Conservation (phyloP, 2,329 filamentous ascomycete genomes). For the Monilinia laxa region DNA sequence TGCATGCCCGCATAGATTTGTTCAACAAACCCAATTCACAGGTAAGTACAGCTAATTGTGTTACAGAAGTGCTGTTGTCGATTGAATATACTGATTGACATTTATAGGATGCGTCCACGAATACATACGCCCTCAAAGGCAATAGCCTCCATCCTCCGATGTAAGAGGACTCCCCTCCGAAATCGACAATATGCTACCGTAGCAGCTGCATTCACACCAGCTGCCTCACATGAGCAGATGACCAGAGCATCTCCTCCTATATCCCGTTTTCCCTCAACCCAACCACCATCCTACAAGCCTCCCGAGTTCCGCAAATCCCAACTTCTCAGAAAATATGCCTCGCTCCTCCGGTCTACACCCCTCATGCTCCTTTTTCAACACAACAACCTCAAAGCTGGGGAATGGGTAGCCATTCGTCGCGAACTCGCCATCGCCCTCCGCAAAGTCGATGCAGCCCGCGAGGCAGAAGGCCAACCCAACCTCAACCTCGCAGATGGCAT, state of each 20-base stretch:
- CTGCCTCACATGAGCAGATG: slow-evolving; percentile 52
- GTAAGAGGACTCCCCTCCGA: slow-evolving; percentile 41
- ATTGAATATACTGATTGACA: slow-evolving; percentile 5
- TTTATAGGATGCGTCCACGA: slow-evolving; percentile 52
- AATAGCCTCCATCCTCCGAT: slow-evolving; percentile 38
- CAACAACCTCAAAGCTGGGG: slow-evolving; percentile 67
- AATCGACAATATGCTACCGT: slow-evolving; percentile 51
- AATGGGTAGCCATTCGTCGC: slow-evolving; percentile 66
- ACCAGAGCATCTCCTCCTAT: slow-evolving; percentile 42
- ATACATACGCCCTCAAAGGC: slow-evolving; percentile 39
- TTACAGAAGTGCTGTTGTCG: neutral
- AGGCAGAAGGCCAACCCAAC: slow-evolving; percentile 45
- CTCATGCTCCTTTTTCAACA: slow-evolving; percentile 72
- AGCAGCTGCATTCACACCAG: slow-evolving; percentile 49
- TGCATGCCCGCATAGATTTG: neutral
- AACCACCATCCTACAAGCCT: slow-evolving; percentile 84
- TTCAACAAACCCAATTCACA: slow-evolving; percentile 21
- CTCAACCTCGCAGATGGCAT: slow-evolving; percentile 58
- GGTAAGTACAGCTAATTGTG: slow-evolving; percentile 25
- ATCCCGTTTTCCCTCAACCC: slow-evolving; percentile 57
- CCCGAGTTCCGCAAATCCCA: slow-evolving; percentile 89
- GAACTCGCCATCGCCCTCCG: slow-evolving; percentile 59
- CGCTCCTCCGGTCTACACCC: slow-evolving; percentile 67
- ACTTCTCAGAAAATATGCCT: slow-evolving; percentile 72
- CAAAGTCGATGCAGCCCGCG: slow-evolving; percentile 60